These are phyloP conservation scores for Celoporthe dispersa DNA, from an alignment of 2,329 filamentous ascomycete species.

Conservation along the genomic window DNA sequence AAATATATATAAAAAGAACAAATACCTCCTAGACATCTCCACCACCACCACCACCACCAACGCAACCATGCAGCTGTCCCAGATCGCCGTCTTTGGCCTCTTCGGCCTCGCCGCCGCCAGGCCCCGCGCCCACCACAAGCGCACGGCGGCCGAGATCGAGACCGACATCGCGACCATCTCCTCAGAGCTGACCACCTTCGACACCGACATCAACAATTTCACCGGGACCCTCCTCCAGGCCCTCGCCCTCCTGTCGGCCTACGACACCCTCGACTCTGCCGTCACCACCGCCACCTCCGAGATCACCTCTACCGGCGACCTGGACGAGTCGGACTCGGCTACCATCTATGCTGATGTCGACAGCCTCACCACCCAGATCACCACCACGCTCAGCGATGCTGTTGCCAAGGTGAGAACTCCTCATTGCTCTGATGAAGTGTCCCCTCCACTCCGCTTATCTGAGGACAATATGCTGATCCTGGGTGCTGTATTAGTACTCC, in stretches of 20 bases:
- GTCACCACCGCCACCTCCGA: conserved; percentile 15
- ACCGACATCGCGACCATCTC: conserved; percentile 20
- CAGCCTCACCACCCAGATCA: conserved; percentile 23
- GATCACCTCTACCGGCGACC: conserved; percentile 21
- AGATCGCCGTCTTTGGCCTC: conserved; percentile 20
- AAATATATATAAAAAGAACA: not conserved
- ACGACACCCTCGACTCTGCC: conserved; percentile 12
- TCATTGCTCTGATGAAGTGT: not conserved
- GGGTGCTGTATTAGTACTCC: not conserved
- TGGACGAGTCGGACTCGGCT: conserved; percentile 17
- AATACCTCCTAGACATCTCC: no score
- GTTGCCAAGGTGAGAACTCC: conserved; percentile 19
- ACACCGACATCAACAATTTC: conserved; percentile 23
- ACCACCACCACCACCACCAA: not conserved
- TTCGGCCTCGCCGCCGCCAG: conserved; percentile 20
- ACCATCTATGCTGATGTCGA: conserved; percentile 22
- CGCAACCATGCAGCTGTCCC: conserved; percentile 24
- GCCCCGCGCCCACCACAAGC: conserved; percentile 18
- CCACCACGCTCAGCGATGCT: conserved; percentile 17
- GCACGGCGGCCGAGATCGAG: conserved; percentile 19
- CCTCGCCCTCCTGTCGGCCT: conserved; percentile 19
- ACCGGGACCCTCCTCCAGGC: conserved; percentile 19
- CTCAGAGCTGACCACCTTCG: conserved; percentile 22
- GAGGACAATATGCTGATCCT: not conserved
- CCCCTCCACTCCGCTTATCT: not conserved